Conservation (phyloP, 352 stramenopile species). For the Peronospora farinosa region DNA sequence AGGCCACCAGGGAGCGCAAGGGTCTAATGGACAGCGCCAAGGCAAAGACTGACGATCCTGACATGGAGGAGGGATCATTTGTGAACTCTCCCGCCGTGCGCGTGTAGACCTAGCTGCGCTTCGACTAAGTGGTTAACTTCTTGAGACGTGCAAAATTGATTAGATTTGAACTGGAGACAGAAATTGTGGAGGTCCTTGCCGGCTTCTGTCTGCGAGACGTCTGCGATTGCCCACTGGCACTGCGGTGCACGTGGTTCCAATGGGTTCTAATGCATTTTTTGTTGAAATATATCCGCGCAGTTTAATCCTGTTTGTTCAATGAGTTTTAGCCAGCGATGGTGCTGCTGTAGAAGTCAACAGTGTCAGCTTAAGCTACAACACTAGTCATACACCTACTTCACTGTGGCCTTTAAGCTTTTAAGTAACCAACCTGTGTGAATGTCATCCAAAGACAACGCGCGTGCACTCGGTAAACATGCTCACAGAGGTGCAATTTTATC, state of each 20-base stretch:
- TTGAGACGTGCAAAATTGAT: conserved; percentile 28
- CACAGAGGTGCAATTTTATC: conserved; percentile 78
- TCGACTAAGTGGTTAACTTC: conserved; percentile 27
- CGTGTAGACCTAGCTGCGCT: conserved; percentile 39
- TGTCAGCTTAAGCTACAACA: conserved; percentile 33
- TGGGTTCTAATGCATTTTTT: conserved; percentile 37
- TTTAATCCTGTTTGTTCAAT: conserved; percentile 14
- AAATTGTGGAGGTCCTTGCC: conserved; percentile 22
- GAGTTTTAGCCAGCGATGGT: neutral
- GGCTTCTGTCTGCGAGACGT: conserved; percentile 27
- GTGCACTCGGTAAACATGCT: conserved; percentile 84
- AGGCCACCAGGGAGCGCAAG: conserved; percentile 59
- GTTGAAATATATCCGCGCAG: conserved; percentile 36
- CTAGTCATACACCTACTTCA: conserved; percentile 73
- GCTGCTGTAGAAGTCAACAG: no score
- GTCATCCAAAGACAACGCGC: conserved; percentile 77
- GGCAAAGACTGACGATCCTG: conserved; percentile 52
- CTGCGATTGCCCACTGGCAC: conserved; percentile 12
- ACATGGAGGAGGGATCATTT: conserved; percentile 70
- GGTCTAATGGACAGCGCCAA: conserved; percentile 65
- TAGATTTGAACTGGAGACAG: conserved; percentile 37
- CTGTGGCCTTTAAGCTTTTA: conserved; percentile 55
- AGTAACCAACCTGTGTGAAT: conserved; percentile 63
- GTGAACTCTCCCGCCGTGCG: conserved; percentile 79
- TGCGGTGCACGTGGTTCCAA: conserved; percentile 25